phyloP scores from a whole-genome alignment of 192 early-diverging fungal genomes.

The Funneliformis geosporum region DNA sequence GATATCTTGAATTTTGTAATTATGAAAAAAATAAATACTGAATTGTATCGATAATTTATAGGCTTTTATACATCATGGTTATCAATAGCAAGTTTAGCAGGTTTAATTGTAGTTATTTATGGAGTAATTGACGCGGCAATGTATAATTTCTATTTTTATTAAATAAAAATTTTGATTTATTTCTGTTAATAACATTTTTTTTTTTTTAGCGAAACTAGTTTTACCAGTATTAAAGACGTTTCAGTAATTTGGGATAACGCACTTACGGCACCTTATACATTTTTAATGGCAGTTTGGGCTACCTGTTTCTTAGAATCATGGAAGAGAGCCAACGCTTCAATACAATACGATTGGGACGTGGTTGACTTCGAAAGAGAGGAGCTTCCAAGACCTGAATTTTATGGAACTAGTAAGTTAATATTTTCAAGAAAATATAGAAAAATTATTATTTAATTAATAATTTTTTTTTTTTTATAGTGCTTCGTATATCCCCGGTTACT shows the following conservation, averaged over 20 bases:
- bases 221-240: background rate
- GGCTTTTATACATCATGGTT: constrained; percentile 68
- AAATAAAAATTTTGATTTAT: background rate
- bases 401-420: constrained; percentile 41
- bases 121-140: constrained; percentile 36
- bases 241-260: constrained; percentile 61
- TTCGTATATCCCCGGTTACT: constrained; percentile 55
- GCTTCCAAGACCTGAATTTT: constrained; percentile 61
- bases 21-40: background rate
- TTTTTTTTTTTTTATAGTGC: constrained; percentile 4
- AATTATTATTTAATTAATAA: background rate
- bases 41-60: background rate
- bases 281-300: constrained; percentile 66
- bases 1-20: background rate
- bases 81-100: constrained; percentile 46
- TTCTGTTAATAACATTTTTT: background rate
- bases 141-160: background rate
- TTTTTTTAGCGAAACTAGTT: background rate
- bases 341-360: constrained; percentile 62
- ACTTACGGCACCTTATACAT: constrained; percentile 54
- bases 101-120: constrained; percentile 54
- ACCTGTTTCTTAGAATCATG: constrained; percentile 63
- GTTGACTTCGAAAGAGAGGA: constrained; percentile 53
- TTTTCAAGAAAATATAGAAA: background rate
- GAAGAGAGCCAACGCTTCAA: constrained; percentile 53